phyloP scores from a whole-genome alignment of 2,329 filamentous ascomycete species.

The Myriosclerotinia scirpicola region DNA sequence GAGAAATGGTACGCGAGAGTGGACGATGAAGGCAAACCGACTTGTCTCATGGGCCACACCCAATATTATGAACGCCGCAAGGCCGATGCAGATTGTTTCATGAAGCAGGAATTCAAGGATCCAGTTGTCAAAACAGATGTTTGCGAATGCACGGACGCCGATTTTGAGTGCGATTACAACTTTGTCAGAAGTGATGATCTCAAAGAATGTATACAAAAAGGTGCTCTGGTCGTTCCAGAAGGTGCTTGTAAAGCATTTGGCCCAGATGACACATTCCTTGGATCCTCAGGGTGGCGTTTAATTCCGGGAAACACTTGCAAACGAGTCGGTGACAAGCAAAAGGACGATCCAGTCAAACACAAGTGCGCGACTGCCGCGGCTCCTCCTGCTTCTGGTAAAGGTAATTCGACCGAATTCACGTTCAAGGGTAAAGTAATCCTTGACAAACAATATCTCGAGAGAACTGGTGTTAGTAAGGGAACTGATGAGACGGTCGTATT shows the following conservation, averaged over 20 bases:
- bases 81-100: constrained; percentile 83
- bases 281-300: constrained; percentile 85
- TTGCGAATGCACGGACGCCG: constrained; percentile 78
- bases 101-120: constrained; percentile 82
- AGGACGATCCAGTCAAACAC: constrained; percentile 71
- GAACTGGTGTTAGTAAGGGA: constrained; percentile 61
- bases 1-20: constrained; percentile 86
- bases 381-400: constrained; percentile 61
- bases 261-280: constrained; percentile 67
- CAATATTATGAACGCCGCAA: constrained; percentile 85
- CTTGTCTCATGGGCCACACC: constrained; percentile 94
- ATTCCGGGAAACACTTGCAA: constrained; percentile 82
- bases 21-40: constrained; percentile 75
- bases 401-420: constrained; percentile 57
- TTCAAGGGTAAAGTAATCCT: constrained; percentile 60
- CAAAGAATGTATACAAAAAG: constrained; percentile 64
- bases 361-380: constrained; percentile 66
- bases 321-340: constrained; percentile 58
- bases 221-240: constrained; percentile 63
- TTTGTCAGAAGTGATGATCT: constrained; percentile 69
- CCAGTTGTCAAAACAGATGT: constrained; percentile 66
- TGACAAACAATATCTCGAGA: constrained; percentile 75
- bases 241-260: constrained; percentile 63
- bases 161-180: constrained; percentile 97
- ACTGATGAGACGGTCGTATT: constrained; percentile 72